Base-by-base conservation (phyloP, 257 asterid species). In the Craterostigma plantagineum region DNA sequence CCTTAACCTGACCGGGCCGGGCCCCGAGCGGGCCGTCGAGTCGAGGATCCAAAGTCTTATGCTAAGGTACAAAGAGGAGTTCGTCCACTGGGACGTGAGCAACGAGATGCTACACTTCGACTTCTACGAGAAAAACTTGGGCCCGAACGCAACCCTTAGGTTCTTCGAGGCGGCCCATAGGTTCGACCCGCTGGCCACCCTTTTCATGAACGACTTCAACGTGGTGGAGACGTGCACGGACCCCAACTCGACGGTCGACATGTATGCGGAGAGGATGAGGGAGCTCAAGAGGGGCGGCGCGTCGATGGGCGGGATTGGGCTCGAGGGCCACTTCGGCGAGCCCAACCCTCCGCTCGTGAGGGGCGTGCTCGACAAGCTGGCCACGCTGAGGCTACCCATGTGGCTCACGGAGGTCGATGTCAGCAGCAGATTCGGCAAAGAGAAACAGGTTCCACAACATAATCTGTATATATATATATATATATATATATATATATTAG, bases 31-130 rank as follows among this genome's bases (percentile, higher is more conserved):
- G 0, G 84, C 73, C 0, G 68, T 60, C 7, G 15, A 27, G 3
- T 59, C 48, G 11, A 59, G 93, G 14, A 59, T 76, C 1, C 47
- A 52, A 1, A 67, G 81, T 36, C 12, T 81, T 3, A 40, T 68
- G 14, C 27, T 35, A 10, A 63, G 64, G 35, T 81, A 77, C 58
- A 45, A n/a, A 4, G 76, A 64, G 0, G 60, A 71, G 0, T 60
- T 77, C 56, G 45, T 81, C 14, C 81, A 77, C 41, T 81, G 92
- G 92, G 94, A 81, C 9, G 92, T 77, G 2, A 57, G 50, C 23
- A 81, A 81, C 11, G 92, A 81, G 54, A 72, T 72, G 58, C 61
- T 81, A 1, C 87, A 77, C 17, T 63, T 11, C 10, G 42, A 62
- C 0, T 77, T 71, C 55, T 61, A 64, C 8, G 85, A 73, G 54